Evolutionary conservation across 176 grass and related monocot species (phyloP), one percentile per base, ranked within the genome.

Genomic region (Bromus sterilis): DNA sequence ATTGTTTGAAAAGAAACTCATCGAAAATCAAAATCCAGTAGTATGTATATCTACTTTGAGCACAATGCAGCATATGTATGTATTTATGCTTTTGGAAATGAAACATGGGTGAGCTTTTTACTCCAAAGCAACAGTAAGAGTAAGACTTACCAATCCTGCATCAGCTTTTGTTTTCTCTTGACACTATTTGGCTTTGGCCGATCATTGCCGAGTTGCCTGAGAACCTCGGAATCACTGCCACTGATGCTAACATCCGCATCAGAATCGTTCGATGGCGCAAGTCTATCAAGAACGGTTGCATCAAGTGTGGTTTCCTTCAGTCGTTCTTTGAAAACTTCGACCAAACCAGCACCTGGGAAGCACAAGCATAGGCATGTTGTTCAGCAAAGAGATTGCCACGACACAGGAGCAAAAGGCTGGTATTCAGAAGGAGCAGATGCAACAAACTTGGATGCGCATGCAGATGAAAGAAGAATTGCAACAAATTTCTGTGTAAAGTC

Each of bases 281-380:
- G 76, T 5, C 67, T 82, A 44, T 91, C 84, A 78, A 89, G 30
- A 26, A 71, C 58, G 30, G 66, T 78, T 56, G 81, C 28, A 81
- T 79, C 57, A 78, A 77, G 30, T 13, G 75, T 49, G 3, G 29
- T 79, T 73, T 31, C 77, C 35, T 70, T 34, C 5, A 73, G 62
- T 58, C 66, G 79, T 28, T 81, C 75, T 78, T 81, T 91, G 29
- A 76, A 87, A 65, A 62, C 64, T 78, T 91, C 49, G 48, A 97
- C 62, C 81, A 93, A 89, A 61, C 88, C 77, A 79, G 75, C 30
- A 33, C 84, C 89, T 97, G 74, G 11, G 75, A 85, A 87, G 29
- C 37, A 42, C 1, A 3, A 16, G 14, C 9, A 41, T 11, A 66
- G 11, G 18, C 18, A 66, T 36, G 3, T 12, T 36, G 1, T 11